Conservation (phyloP, 768 basidiomycete genomes). For the Pulveroboletus sp. region DNA sequence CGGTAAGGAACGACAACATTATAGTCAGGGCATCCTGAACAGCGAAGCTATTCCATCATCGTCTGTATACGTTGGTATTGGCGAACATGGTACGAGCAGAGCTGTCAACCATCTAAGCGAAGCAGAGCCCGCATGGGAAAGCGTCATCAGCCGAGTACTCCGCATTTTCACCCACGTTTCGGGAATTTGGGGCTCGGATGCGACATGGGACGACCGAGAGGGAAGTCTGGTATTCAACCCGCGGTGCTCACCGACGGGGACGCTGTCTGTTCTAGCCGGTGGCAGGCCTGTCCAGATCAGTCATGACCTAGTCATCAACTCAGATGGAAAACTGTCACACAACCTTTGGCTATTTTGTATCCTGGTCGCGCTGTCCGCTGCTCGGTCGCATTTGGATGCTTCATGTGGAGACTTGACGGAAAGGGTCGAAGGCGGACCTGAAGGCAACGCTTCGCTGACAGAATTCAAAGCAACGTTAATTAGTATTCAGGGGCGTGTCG, state of each 20-base stretch:
- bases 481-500: constrained; percentile 20
- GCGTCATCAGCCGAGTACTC: constrained; percentile 9
- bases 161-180: constrained; percentile 19
- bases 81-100: neutral
- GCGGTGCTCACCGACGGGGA: constrained; percentile 16
- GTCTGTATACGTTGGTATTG: constrained; percentile 1
- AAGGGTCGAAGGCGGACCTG: constrained; percentile 12
- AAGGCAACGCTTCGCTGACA: constrained; percentile 10
- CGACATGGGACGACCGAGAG: constrained; percentile 24
- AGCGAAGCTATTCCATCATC: constrained; percentile 5
- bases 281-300: constrained; percentile 8
- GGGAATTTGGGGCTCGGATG: constrained; percentile 19
- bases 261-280: constrained; percentile 9
- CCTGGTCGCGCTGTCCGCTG: constrained; percentile 24
- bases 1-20: constrained; percentile 18
- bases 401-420: constrained; percentile 13
- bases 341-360: constrained; percentile 45
- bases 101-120: constrained; percentile 4
- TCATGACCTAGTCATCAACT: constrained; percentile 38
- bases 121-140: constrained; percentile 10
- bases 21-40: constrained; percentile 16
- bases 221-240: constrained; percentile 26
- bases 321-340: constrained; percentile 49
- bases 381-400: constrained; percentile 7
- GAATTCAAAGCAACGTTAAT: constrained; percentile 24